Percentiles rank a stretch among this genome's conserved stretches.
These are phyloP conservation scores for Adenanthera pavonina DNA, from an alignment of 306 rosid genomes.

Conservation along the genomic window DNA sequence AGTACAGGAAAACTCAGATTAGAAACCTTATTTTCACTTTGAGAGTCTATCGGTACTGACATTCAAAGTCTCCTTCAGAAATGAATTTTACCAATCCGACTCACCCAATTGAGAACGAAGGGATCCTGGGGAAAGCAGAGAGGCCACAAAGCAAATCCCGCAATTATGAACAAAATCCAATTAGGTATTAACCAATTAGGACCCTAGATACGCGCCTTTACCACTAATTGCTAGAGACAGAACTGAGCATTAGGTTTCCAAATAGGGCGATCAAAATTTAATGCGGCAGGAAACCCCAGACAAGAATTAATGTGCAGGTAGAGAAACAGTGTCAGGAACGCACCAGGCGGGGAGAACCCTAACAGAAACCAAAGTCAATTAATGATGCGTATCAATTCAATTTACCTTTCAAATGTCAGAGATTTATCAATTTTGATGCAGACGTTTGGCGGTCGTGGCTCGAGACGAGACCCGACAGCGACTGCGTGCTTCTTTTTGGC, in stretches of 20 bases:
- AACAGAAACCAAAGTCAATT: not conserved
- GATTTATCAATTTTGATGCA: constrained; percentile 5
- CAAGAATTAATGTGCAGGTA: constrained; percentile 1
- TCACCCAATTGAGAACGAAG: not conserved
- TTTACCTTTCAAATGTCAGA: constrained; percentile 1
- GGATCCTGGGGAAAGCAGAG: not conserved
- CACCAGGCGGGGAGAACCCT: not conserved
- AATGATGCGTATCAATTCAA: constrained; percentile 14
- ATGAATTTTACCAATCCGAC: not conserved
- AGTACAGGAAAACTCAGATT: not conserved
- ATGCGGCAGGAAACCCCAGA: constrained; percentile 5
- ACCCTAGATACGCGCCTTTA: not conserved
- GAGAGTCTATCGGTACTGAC: not conserved
- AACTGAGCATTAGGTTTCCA: not conserved
- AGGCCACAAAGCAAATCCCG: not conserved
- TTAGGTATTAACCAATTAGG: constrained; percentile 7
- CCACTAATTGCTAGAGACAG: not conserved
- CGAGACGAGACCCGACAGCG: constrained; percentile 14
- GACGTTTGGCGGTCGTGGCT: not conserved
- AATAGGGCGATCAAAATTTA: not conserved
- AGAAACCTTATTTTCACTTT: not conserved
- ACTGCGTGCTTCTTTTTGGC: not conserved
- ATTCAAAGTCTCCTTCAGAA: constrained; percentile 3
- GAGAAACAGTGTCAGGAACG: constrained; percentile 12
- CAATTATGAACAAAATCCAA: constrained; percentile 15